Evolutionary conservation across 208 protist genomes (phyloP).

Genomic region (Novymonas esmeraldas): DNA sequence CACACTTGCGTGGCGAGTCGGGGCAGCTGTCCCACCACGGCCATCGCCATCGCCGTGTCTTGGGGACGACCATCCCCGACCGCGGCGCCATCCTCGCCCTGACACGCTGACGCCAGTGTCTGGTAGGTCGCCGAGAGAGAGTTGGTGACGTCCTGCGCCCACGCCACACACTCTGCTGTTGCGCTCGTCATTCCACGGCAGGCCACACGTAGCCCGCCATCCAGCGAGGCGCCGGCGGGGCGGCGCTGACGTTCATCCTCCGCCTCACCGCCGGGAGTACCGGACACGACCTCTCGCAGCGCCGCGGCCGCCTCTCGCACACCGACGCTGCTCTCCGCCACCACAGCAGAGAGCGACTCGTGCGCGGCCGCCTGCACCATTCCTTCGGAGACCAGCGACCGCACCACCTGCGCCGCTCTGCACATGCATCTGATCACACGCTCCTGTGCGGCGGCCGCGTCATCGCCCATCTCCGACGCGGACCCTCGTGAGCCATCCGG

Average conservation of each 20-base stretch:
- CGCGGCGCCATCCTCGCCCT: no score
- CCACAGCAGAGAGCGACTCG: background rate
- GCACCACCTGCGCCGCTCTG: background rate
- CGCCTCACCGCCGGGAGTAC: background rate
- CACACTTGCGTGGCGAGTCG: constrained; percentile 4
- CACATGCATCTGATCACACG: no score
- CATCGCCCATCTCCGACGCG: no score
- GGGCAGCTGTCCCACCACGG: background rate
- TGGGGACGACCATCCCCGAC: no score
- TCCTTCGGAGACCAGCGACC: background rate
- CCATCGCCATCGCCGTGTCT: background rate
- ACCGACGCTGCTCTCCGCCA: background rate
- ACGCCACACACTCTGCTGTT: background rate
- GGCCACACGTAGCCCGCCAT: background rate
- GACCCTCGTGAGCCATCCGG: no score
- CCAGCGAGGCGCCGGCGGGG: background rate
- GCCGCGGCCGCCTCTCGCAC: background rate
- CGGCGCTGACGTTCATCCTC: background rate
- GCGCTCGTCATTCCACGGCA: background rate
- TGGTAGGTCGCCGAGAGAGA: background rate
- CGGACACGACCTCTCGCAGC: background rate
- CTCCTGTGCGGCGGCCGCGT: no score
- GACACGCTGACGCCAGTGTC: no score
- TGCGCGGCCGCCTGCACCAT: background rate
- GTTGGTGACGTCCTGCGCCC: background rate